Evolutionary conservation across 768 basidiomycete genomes (phyloP), one percentile per base, ranked within the genome.

Genomic region (Agaricus sinodeliciosus): DNA sequence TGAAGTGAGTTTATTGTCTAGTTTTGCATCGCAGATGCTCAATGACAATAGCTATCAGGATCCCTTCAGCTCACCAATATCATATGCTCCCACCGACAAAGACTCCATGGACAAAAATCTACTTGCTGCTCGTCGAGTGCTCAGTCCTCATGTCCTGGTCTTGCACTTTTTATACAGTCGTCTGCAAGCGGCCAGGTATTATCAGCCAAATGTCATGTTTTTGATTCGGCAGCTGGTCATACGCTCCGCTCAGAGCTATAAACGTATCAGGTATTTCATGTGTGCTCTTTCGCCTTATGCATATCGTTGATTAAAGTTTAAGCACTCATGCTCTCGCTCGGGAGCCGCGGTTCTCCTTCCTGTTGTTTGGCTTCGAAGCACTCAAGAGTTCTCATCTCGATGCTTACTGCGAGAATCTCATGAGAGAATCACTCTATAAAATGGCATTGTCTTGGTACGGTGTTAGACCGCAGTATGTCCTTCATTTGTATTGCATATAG

Each of bases 301-400:
- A 19, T 9, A 35, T 36, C 27, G 19, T 48, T 60, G 44, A 52
- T 43, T 42, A 26, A 27, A 42, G 9, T 46, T 46, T 18, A 60
- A 98, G 95, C 57, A 94, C 90, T 0, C 94, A 98, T 66, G 82
- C 94, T 0, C 76, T 98, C 31, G 87, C 95, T 26, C 83, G 94
- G 39, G 94, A 98, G 71, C 77, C 85, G 1, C 82, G 93, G 13
- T 95, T 95, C 65, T 86, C 91, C 0, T 84, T 99, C 65, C 74
- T 98, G 15, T 71, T 94, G 3, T 95, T 99, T 63, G 95, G 91
- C 0, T 93, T 98, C 62, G 92, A 96, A 66, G 82, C 90, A 2
- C 68, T 98, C 34, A 88, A 88, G 60, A 92, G 92, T 60, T 94
- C 90, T 9, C 79, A 84, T 57, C 72, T 96, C 58, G 95, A 98